Evolutionary conservation across 768 basidiomycete species (phyloP).

Genomic region (Cubamyces sp.): DNA sequence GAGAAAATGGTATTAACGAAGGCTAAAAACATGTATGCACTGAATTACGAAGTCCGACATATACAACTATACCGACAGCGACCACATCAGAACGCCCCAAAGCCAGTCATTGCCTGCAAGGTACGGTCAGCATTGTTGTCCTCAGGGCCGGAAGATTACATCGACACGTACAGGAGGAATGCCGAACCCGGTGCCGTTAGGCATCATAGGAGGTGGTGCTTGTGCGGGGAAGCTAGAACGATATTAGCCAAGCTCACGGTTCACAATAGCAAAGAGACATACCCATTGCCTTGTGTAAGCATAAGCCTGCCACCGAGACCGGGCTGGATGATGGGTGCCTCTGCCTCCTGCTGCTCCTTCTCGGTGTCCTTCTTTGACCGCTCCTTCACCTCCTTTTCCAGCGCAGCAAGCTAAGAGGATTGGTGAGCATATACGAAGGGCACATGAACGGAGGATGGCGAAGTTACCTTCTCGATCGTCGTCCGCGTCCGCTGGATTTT

Average conservation of each 20-base stretch:
- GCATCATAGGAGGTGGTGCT: slow-evolving; percentile 58
- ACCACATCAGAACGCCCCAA: slow-evolving; percentile 44
- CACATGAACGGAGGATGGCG: not conserved
- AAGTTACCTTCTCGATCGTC: slow-evolving; percentile 69
- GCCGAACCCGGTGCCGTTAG: slow-evolving; percentile 58
- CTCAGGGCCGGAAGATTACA: not conserved
- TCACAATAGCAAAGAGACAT: slow-evolving; percentile 21
- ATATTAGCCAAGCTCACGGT: slow-evolving; percentile 15
- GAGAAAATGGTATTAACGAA: slow-evolving; percentile 23
- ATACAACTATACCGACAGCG: slow-evolving; percentile 25
- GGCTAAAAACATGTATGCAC: slow-evolving; percentile 22
- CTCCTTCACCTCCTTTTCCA: slow-evolving; percentile 92
- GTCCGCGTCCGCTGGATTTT: slow-evolving; percentile 86
- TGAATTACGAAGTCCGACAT: slow-evolving; percentile 28
- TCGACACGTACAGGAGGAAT: slow-evolving; percentile 61
- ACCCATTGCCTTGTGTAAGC: slow-evolving; percentile 78
- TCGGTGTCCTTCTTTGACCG: slow-evolving; percentile 82
- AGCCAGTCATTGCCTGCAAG: slow-evolving; percentile 66
- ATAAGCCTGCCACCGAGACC: slow-evolving; percentile 66
- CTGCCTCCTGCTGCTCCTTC: slow-evolving; percentile 89
- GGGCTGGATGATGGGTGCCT: slow-evolving; percentile 88
- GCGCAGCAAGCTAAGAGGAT: slow-evolving; percentile 34
- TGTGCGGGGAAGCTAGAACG: slow-evolving; percentile 59
- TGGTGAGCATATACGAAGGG: not conserved
- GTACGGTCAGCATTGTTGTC: slow-evolving; percentile 9